These are phyloP conservation scores for Rhodotorula babjevae DNA, from an alignment of 768 basidiomycete genomes.

Conservation along the genomic window DNA sequence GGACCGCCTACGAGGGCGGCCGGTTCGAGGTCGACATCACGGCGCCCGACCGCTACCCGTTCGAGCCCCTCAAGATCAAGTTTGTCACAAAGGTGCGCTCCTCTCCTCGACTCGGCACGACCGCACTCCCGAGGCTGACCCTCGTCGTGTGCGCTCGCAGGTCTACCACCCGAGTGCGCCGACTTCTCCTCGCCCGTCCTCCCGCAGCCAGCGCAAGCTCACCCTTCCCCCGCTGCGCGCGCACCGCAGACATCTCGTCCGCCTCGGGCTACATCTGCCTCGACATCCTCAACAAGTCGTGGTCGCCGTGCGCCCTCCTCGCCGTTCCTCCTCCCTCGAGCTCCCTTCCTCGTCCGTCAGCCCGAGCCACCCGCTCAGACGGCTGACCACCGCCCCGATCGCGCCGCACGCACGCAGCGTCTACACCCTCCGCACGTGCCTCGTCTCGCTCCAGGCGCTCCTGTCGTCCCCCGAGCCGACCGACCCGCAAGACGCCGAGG, in stretches of 20 bases:
- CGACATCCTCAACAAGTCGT: slow-evolving; percentile 52
- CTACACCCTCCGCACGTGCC: slow-evolving; percentile 87
- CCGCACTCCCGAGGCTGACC: neutral
- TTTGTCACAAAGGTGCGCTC: slow-evolving; percentile 64
- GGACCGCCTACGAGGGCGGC: slow-evolving; percentile 32
- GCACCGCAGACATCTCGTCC: slow-evolving; percentile 79
- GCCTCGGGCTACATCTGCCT: slow-evolving; percentile 86
- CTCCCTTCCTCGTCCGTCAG: too few species aligned
- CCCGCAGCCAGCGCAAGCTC: too few species aligned
- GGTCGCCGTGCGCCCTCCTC: slow-evolving; percentile 26
- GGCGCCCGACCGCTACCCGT: slow-evolving; percentile 43
- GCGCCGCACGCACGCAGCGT: slow-evolving; percentile 52
- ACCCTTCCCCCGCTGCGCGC: too few species aligned
- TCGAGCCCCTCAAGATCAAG: slow-evolving; percentile 93
- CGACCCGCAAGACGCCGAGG: slow-evolving; percentile 92
- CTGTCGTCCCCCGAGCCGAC: slow-evolving; percentile 90
- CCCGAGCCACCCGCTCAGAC: too few species aligned
- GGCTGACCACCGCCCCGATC: neutral
- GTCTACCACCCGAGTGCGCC: slow-evolving; percentile 31
- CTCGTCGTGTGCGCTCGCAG: neutral
- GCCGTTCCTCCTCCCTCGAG: too few species aligned
- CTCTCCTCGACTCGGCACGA: too few species aligned
- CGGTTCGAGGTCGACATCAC: slow-evolving; percentile 24
- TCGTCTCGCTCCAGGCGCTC: slow-evolving; percentile 89
- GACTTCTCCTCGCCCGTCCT: neutral